Evolutionary conservation across 495 filamentous ascomycete species (phyloP).

Genomic region (Letharia lupina): DNA sequence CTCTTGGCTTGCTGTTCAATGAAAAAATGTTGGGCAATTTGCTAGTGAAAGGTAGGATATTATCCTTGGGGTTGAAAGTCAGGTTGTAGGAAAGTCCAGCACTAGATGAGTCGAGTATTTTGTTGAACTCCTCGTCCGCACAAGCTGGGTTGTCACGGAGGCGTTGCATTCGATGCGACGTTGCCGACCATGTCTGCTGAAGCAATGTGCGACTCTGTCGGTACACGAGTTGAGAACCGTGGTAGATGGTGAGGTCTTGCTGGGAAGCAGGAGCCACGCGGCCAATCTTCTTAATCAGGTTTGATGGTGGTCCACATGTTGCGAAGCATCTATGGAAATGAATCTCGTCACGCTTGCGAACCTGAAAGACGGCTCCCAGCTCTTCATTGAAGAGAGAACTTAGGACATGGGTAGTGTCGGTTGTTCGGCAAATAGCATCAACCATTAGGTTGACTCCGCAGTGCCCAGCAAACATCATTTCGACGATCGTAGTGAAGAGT

Average conservation of each 20-base stretch:
- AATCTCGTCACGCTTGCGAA: conserved; percentile 71
- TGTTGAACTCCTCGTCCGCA: conserved; percentile 75
- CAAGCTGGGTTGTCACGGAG: conserved; percentile 81
- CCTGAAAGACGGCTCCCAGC: conserved; percentile 94
- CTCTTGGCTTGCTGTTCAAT: conserved; percentile 66
- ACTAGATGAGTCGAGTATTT: conserved; percentile 65
- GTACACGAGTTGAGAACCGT: conserved; percentile 58
- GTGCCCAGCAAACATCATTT: conserved; percentile 98
- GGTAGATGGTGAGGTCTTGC: conserved; percentile 68
- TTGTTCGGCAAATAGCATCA: conserved; percentile 53
- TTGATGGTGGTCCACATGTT: conserved; percentile 76
- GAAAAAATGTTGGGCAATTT: conserved; percentile 53
- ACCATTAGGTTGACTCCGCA: conserved; percentile 82
- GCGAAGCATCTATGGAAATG: conserved; percentile 87
- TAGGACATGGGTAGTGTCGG: conserved; percentile 53
- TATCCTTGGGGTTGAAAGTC: conserved; percentile 72
- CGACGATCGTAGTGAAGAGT: conserved; percentile 79
- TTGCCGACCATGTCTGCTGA: conserved; percentile 82
- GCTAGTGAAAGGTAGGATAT: conserved; percentile 58
- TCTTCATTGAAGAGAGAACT: conserved; percentile 90
- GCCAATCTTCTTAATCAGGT: conserved; percentile 75
- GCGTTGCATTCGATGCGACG: conserved; percentile 85
- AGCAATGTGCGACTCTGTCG: conserved; percentile 60
- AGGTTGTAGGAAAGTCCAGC: conserved; percentile 82
- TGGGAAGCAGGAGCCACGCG: conserved; percentile 59